Evolutionary conservation across 192 early-diverging fungal genomes (phyloP).

Genomic region (Backusella psychrophila): DNA sequence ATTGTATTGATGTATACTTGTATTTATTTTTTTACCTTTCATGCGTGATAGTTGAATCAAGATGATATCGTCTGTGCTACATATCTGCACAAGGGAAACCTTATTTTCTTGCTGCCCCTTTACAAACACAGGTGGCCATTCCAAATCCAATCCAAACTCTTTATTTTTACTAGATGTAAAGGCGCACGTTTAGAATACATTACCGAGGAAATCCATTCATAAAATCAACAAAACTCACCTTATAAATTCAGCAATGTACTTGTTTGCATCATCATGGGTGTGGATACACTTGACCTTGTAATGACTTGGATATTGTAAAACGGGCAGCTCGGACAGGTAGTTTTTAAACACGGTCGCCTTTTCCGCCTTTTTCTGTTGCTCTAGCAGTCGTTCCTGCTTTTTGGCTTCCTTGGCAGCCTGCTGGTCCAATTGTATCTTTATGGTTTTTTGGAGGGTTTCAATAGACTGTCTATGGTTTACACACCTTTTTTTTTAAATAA

Average conservation of each 20-base stretch:
- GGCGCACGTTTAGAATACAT: neutral
- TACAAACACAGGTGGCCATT: constrained; percentile 32
- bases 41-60: constrained; percentile 24
- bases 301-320: neutral
- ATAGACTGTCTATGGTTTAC: neutral
- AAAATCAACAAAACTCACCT: neutral
- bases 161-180: neutral
- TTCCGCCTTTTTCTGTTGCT: neutral
- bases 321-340: neutral
- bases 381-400: neutral
- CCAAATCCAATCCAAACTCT: constrained; percentile 32
- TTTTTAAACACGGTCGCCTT: neutral
- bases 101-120: constrained; percentile 27
- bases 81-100: constrained; percentile 27
- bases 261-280: neutral
- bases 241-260: neutral
- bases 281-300: constrained; percentile 1
- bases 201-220: neutral
- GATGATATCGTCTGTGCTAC: constrained; percentile 13
- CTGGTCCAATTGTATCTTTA: neutral
- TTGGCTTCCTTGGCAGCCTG: neutral
- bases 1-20: neutral
- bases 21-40: constrained; percentile 6
- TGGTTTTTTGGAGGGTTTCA: neutral
- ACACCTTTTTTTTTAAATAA: neutral